These are phyloP conservation scores for Fusarium multiceps DNA, from an alignment of 2,329 filamentous ascomycete genomes.

Conservation along the genomic window DNA sequence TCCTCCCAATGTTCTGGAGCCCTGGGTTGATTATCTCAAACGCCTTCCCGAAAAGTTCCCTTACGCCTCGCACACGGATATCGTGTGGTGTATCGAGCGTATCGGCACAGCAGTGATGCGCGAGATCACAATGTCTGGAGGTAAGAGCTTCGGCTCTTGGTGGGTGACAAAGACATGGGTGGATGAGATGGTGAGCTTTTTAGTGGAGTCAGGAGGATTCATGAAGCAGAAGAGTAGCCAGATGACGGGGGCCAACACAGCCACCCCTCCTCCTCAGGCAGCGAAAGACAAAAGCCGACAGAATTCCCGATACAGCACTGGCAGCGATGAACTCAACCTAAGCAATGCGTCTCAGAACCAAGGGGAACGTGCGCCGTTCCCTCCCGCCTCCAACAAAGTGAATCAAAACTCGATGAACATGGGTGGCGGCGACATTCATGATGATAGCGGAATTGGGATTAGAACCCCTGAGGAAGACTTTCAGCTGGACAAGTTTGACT, in stretches of 20 bases:
- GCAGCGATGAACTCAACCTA: constrained; percentile 59
- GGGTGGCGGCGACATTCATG: constrained; percentile 63
- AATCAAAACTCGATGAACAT: constrained; percentile 54
- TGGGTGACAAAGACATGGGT: constrained; percentile 97
- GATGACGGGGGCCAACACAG: constrained; percentile 40
- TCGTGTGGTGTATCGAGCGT: constrained; percentile 81
- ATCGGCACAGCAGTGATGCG: constrained; percentile 82
- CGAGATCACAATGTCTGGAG: constrained; percentile 82
- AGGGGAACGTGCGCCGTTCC: constrained; percentile 63
- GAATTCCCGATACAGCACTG: constrained; percentile 56
- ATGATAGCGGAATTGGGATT: constrained; percentile 82
- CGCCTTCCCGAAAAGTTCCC: constrained; percentile 78
- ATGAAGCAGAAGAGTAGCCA: constrained; percentile 68
- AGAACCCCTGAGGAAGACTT: constrained; percentile 74
- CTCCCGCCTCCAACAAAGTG: constrained; percentile 53
- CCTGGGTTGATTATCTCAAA: constrained; percentile 79
- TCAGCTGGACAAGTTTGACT: constrained; percentile 68
- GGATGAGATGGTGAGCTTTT: constrained; percentile 92
- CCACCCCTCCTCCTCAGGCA: constrained; percentile 50
- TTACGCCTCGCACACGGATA: constrained; percentile 75
- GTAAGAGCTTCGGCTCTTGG: constrained; percentile 88
- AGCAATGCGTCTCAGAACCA: constrained; percentile 61
- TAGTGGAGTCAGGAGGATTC: constrained; percentile 91
- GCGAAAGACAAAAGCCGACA: constrained; percentile 52
- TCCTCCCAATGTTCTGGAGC: constrained; percentile 77